Percentiles rank a stretch among this genome's conserved stretches.
These are phyloP conservation scores for Besnoitia besnoiti DNA, from an alignment of 169 alveolate genomes.

Conservation along the genomic window DNA sequence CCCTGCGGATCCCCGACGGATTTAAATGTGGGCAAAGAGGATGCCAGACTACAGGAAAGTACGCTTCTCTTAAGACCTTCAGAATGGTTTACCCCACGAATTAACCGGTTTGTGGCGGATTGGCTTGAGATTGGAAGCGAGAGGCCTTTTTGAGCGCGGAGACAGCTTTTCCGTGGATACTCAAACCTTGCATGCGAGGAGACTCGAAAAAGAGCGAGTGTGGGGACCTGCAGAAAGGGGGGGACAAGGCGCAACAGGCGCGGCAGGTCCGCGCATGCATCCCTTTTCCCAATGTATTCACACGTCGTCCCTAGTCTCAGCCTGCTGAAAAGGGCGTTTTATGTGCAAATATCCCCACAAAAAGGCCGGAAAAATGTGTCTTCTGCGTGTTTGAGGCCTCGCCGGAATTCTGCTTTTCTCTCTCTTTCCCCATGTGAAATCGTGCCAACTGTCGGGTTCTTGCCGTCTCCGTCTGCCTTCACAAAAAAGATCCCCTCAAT, in stretches of 20 bases:
- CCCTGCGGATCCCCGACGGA: no score
- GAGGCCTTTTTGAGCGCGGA: no score
- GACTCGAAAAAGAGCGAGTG: neutral
- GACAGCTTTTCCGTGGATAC: no score
- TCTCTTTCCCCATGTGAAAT: neutral
- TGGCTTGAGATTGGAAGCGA: no score
- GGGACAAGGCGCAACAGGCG: neutral
- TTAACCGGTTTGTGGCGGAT: no score
- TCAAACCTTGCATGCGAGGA: no score
- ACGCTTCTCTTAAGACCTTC: no score
- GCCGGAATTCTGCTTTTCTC: neutral
- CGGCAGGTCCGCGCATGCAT: neutral
- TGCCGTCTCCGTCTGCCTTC: neutral
- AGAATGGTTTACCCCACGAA: no score
- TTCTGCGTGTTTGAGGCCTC: neutral
- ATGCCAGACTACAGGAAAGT: no score
- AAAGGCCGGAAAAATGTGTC: neutral
- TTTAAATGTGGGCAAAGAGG: no score
- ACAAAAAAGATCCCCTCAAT: neutral
- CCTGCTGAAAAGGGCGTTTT: neutral
- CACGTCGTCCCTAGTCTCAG: neutral
- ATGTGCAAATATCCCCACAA: neutral
- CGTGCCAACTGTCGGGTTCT: neutral
- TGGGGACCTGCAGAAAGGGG: neutral
- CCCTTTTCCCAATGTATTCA: neutral